Evolutionary conservation across 176 grass and related monocot species (phyloP), one percentile per base, ranked within the genome.

Genomic region (Carex myosuroides): DNA sequence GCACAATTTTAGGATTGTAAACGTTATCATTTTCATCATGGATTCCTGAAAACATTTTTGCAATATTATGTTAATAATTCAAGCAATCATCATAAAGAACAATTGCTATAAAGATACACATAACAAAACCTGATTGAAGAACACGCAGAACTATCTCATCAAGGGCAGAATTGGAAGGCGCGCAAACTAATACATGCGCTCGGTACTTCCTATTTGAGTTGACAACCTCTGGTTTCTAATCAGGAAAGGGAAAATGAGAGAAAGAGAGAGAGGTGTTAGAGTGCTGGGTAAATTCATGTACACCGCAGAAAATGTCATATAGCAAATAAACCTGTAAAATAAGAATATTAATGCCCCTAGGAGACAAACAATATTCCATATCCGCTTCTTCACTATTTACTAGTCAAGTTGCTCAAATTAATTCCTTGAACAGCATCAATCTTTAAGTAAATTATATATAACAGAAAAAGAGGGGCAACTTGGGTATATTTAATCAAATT

Each of bases 81-180:
- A 83, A 71, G 41, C 13, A 7, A 13, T 2, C 13, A 44, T 50
- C 46, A 50, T 50, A 50, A 68, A 53, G 16, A 67, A 67, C 41
- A 58, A 35, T 85, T 74, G 16, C 21, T 83, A 60, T 26, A 76
- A 76, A 56, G 16, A 80, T 57, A 9, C 37, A 39, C 14, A 90
- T 85, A 75, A 72, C n/a, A 81, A 80, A 76, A 94, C 95, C 95
- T 90, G 92, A 73, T 46, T 85, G 87, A 87, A 98, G 86, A 87
- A 98, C 91, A 72, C 95, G 92, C 53, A 94, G 85, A 29, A 98
- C 95, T 70, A 98, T 94, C 86, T 94, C 95, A 91, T 98, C 95
- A 75, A 98, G 95, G 78, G 95, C 95, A 78, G 95, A 93, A 79
- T 94, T 94, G 52, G 95, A 98, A 79, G 95, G 95, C 87, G 92